Base-by-base conservation (phyloP, 495 filamentous ascomycete genomes). In the Trichocladium antarcticum region DNA sequence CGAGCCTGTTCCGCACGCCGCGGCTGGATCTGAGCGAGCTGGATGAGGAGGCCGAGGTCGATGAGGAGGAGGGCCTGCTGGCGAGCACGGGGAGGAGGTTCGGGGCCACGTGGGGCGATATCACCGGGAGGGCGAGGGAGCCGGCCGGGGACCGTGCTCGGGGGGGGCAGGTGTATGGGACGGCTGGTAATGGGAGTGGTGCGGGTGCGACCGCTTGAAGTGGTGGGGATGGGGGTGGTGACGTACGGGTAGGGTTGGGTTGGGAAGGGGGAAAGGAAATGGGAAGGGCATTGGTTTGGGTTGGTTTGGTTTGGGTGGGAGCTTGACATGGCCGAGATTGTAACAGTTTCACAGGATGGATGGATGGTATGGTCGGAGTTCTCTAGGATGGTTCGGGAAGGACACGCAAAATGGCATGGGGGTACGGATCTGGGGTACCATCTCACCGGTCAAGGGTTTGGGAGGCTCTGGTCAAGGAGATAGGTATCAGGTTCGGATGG, bases 41-140 rank as follows among this genome's bases (percentile, higher is more conserved):
- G 8, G 87, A 95, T 53, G 86, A 89, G 50, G 90, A 96, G 67
- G 80, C 86, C 16, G 86, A 95, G 70, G 85, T 81, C n/a, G 89
- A 87, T 11, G 92, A 97, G 58, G 92, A 98, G 63, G 92, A 98
- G 67, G 85, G 87, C 3, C 67, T 98, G 47, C 69, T 98, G 28
- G 85, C 85, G 2, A 85, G 77, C 54, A 90, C 86, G 5, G 81
- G 87, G 2, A 68, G 89, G 44, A 73, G 85, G 14, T 84, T 88
- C 49, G 81, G 82, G 47, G 84, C 87, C n/a, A 85, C 80, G 15
- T 93, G 87, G 87, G 79, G 89, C 63, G 86, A 94, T 63, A 82
- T 94, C 37, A 87, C 80, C 3, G 84, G 83, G 11, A 37, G 55
- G 22, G 45, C 51, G 5, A 54, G 29, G 42, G 47, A 31, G 44